Evolutionary conservation across 1,284 basidiomycete species (phyloP), one percentile per base, ranked within the genome.

Genomic region (Ceratobasidium theobromae): DNA sequence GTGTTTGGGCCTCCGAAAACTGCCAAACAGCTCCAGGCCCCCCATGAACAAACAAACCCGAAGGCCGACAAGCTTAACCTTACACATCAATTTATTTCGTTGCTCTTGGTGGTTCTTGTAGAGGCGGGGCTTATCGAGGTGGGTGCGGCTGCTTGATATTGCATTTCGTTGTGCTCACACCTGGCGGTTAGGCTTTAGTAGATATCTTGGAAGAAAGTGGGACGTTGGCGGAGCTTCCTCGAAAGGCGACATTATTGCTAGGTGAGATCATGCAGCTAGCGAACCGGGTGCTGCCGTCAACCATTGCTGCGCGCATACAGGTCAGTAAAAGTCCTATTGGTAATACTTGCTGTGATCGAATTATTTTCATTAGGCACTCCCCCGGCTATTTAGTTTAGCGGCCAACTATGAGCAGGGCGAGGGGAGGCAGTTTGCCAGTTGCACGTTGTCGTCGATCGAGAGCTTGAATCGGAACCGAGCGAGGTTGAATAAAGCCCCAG

Each of bases 211-310:
- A 94, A 73, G 93, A 79, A 53, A 74, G 75, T 40, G 71, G 92
- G 73, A 81, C 82, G 6, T 84, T 84, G 0, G 83, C 84, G 14
- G 85, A 82, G 67, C 77, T 96, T 18, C 85, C 88, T 11, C 84
- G 91, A 35, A 97, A 96, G 74, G 95, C 95, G 0, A 96, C 92
- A 0, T 76, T 97, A 5, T 81, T 99, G n/a, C 86, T 99, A 76
- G 94, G 91, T 5, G 94, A 98, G 75, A 79, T 98, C 8, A 80
- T 98, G 53, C 89, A 93, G 55, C 86, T 95, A 73, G 87, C 93
- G 0, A 98, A 95, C 72, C 84, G 88, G 58, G 87, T 97, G 0
- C 76, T 99, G n/a, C 96, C 97, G 0, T 77, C 94, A 21, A 81
- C 85, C 1, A 80, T 91, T 58, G 93, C 94, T 1, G 90, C 93